Evolutionary conservation across 345 rosid species (phyloP), one percentile per base, ranked within the genome.

Genomic region (Lepidium aucheri): DNA sequence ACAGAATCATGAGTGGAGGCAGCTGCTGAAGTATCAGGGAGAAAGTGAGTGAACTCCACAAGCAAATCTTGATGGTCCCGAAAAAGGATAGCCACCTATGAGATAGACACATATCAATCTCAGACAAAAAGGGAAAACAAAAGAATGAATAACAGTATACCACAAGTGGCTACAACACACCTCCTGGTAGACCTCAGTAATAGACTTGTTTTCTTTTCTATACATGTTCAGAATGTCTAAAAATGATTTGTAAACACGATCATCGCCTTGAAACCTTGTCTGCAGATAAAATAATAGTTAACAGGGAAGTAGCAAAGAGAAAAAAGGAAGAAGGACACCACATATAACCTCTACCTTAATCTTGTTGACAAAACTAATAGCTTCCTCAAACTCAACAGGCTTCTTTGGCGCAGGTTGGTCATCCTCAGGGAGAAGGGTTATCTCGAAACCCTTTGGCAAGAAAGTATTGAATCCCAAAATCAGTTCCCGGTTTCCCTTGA

Each of bases 381-480:
- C 97, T 83, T 91, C 89, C 45, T 84, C 87, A 67, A 91, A 91
- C 75, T 91, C 97, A 72, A 88, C 88, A 9, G 85, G 85, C 60
- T 91, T 91, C 87, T 86, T 91, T 16, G 70, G 86, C 9, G 84
- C 83, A 77, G 80, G 80, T 33, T 73, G 79, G 9, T 78, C 94
- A 59, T 86, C 89, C 15, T 83, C 87, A 38, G 72, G 82, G 44
- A 83, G 90, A 9, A 86, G 86, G 20, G 90, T 86, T 65, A 91
- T 91, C 71, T 91, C 96, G 75, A 78, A 88, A 43, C 96, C 96
- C 72, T 88, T 88, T 2, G 98, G 98, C 69, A 91, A 79, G 80
- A 91, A 91, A 69, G 96, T 84, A 75, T 91, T 91, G 69, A 91
- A 91, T 35, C 98, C 98, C 79, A 83, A 83, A 17, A 91, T 91